Conservation (phyloP, 2,329 filamentous ascomycete species). For the Stagonosporopsis vannaccii region DNA sequence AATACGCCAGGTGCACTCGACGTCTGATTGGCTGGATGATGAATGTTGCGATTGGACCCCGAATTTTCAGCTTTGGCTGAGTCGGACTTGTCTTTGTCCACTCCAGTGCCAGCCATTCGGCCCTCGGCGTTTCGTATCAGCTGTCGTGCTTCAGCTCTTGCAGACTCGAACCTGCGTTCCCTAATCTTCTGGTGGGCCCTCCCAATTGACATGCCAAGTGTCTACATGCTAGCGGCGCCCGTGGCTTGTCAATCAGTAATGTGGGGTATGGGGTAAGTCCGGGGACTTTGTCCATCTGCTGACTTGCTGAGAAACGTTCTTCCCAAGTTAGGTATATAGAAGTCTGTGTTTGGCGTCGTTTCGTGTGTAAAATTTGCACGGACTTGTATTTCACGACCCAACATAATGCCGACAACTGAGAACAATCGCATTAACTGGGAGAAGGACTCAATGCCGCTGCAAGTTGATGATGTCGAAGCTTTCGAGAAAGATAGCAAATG, state of each 20-base stretch:
- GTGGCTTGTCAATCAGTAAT: background rate
- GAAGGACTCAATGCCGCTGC: constrained; percentile 23
- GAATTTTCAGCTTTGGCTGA: background rate
- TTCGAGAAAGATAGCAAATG: constrained; percentile 25
- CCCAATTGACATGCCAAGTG: no score
- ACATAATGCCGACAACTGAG: constrained; percentile 19
- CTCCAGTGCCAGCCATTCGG: constrained; percentile 8
- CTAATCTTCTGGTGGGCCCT: background rate
- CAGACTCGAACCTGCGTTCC: background rate
- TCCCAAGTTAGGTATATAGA: constrained; percentile 29
- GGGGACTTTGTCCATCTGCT: constrained; percentile 18
- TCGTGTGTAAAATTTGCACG: background rate
- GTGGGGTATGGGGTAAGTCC: constrained; percentile 35
- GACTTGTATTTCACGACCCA: background rate
- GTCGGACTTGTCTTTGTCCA: constrained; percentile 25
- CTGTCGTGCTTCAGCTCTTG: background rate
- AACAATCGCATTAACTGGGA: constrained; percentile 18
- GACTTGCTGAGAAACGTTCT: constrained; percentile 30
- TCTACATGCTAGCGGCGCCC: background rate
- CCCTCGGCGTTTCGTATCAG: background rate
- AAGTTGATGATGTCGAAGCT: constrained; percentile 29
- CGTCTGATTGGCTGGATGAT: background rate
- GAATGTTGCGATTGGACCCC: background rate
- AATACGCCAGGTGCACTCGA: no score
- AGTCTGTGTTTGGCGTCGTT: background rate